These are phyloP conservation scores for Cyclotella kingstonii DNA, from an alignment of 108 stramenopile genomes.

Conservation along the genomic window DNA sequence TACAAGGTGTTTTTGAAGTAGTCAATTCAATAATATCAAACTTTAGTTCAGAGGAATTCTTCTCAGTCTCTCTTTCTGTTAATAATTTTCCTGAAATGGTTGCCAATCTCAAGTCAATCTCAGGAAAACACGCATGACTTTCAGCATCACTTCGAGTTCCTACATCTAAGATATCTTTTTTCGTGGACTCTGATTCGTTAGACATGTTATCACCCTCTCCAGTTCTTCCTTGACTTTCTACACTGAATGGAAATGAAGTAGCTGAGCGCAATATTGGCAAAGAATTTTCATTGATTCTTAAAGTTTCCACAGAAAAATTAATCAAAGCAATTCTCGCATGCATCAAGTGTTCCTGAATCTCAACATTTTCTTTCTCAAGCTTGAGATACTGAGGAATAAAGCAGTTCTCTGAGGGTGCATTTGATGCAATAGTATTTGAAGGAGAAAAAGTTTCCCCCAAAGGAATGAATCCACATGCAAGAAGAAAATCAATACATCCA, in stretches of 20 bases:
- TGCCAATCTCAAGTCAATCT: no score
- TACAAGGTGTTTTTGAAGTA: no score
- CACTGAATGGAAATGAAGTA: no score
- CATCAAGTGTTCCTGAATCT: constrained; percentile 2
- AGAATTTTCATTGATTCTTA: background rate
- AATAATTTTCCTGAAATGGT: no score
- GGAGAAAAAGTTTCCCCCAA: background rate
- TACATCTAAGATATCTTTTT: no score
- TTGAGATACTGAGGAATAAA: constrained; percentile 7
- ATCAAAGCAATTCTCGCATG: constrained; percentile 23
- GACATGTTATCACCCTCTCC: background rate
- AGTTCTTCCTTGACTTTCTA: background rate
- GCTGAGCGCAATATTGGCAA: constrained; percentile 2
- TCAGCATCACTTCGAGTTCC: no score
- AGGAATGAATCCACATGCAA: constrained; percentile 31
- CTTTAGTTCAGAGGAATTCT: no score
- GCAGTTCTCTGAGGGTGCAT: no score
- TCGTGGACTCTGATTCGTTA: background rate
- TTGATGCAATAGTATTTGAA: no score
- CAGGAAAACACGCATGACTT: no score
- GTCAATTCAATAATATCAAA: no score
- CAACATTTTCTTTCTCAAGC: constrained; percentile 12
- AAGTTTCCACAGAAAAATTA: constrained; percentile 16
- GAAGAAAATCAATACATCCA: constrained; percentile 42
- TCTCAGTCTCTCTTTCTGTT: no score